Conservation (phyloP, 371 early-diverging fungal genomes). For the Batkoa obscura region DNA sequence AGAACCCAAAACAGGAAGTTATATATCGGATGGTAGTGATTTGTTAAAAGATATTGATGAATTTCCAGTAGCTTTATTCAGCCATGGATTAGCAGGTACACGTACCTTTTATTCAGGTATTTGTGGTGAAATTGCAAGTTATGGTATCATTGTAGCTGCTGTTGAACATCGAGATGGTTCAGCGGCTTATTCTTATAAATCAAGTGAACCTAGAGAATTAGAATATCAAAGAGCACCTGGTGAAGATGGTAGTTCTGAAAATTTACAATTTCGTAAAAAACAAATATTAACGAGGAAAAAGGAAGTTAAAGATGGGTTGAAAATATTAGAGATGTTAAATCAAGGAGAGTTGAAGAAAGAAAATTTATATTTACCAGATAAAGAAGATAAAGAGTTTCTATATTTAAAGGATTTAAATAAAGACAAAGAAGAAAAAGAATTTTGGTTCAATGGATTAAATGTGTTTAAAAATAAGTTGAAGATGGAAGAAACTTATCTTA, state of each 20-base stretch:
- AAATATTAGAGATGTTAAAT: slow-evolving; percentile 4
- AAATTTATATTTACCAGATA: not conserved
- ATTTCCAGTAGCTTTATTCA: slow-evolving; percentile 17
- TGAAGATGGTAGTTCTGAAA: slow-evolving; percentile 9
- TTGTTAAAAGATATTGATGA: not conserved
- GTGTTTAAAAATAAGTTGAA: slow-evolving; percentile 18
- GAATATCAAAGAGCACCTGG: slow-evolving; percentile 10
- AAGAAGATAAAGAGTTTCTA: not conserved
- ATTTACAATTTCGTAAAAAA: slow-evolving; percentile 10
- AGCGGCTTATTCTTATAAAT: slow-evolving; percentile 12
- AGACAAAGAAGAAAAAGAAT: not conserved
- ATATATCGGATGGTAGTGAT: slow-evolving; percentile 8
- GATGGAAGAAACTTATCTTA: slow-evolving; percentile 17
- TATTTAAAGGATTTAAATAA: not conserved
- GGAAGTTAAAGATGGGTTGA: slow-evolving; percentile 14
- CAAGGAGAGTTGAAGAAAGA: not conserved
- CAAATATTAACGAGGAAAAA: slow-evolving; percentile 18
- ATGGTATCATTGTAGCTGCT: slow-evolving; percentile 27
- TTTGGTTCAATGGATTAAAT: not conserved
- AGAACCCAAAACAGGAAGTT: slow-evolving; percentile 7
- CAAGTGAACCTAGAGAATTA: slow-evolving; percentile 8
- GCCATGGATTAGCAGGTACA: slow-evolving; percentile 24
- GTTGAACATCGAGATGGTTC: slow-evolving; percentile 31
- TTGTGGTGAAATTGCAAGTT: slow-evolving; percentile 24
- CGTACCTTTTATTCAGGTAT: slow-evolving; percentile 21